Percentiles rank a stretch among this genome's conserved stretches.
Conservation (phyloP, 495 filamentous ascomycete genomes). For the Penicillium malachiteum region DNA sequence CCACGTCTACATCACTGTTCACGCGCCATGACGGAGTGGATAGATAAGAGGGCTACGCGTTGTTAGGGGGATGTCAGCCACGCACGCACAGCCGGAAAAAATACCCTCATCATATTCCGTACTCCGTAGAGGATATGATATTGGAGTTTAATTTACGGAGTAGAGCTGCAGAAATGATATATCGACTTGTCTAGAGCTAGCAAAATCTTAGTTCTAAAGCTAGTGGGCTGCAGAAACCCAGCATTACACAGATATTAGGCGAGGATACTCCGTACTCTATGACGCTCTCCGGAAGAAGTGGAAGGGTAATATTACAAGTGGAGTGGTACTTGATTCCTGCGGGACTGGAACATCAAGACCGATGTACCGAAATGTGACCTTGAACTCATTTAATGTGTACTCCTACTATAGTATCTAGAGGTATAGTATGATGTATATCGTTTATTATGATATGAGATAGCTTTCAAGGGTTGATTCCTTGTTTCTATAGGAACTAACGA, state of each 20-base stretch:
- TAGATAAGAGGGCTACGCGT: conserved; percentile 2
- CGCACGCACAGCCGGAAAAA: neutral
- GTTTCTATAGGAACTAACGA: no score
- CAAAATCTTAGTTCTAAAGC: neutral
- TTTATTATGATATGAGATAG: neutral
- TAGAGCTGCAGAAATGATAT: neutral
- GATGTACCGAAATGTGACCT: conserved; percentile 16
- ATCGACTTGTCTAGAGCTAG: neutral
- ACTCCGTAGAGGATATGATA: neutral
- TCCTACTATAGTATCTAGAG: no score
- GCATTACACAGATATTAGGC: conserved; percentile 5
- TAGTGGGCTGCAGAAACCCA: conserved; percentile 1
- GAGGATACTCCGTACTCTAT: conserved; percentile 21
- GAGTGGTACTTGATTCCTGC: conserved; percentile 2
- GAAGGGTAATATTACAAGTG: conserved; percentile 25
- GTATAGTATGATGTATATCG: neutral
- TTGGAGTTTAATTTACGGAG: neutral
- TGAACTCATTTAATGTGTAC: no score
- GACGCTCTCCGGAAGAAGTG: conserved; percentile 25
- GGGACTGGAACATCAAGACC: neutral
- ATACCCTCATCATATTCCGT: neutral
- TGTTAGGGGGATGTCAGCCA: neutral
- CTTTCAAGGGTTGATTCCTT: no score
- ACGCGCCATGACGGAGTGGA: conserved; percentile 19
- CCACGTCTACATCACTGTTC: conserved; percentile 22